These are phyloP conservation scores for Asterophora parasitica DNA, from an alignment of 768 basidiomycete species.

Conservation along the genomic window DNA sequence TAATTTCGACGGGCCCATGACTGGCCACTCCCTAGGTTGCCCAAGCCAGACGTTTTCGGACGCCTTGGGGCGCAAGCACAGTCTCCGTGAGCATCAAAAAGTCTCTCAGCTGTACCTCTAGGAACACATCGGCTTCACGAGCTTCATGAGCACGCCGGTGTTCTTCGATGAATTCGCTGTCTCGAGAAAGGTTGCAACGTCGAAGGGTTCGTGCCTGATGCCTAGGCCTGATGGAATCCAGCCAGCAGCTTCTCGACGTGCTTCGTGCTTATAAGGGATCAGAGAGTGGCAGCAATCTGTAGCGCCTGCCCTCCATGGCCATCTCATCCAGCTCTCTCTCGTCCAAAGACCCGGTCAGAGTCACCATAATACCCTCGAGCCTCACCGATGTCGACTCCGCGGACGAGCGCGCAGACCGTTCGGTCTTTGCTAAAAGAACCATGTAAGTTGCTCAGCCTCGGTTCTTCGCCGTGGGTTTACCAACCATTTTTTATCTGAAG, in stretches of 20 bases:
- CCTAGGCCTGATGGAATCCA: too few relatives aligned
- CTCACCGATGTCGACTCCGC: neutral
- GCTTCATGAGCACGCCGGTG: neutral
- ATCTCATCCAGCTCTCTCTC: constrained; percentile 5
- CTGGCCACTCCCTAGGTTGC: neutral
- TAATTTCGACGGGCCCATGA: neutral
- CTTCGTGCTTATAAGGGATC: constrained; percentile 9
- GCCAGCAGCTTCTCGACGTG: constrained; percentile 1
- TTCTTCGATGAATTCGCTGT: constrained; percentile 5
- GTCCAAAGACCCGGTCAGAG: neutral
- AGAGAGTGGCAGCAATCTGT: neutral
- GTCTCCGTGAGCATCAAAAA: neutral
- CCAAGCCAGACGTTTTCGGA: neutral
- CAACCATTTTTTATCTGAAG: constrained; percentile 13
- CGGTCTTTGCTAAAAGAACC: constrained; percentile 14
- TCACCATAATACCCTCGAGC: neutral
- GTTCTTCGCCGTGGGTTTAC: constrained; percentile 4
- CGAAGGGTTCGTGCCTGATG: constrained; percentile 4
- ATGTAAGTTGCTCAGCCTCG: constrained; percentile 10
- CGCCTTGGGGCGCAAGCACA: neutral
- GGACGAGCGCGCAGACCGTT: constrained; percentile 1
- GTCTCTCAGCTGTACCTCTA: neutral
- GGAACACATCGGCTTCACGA: constrained; percentile 1
- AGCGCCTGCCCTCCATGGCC: constrained; percentile 9
- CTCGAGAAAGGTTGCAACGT: neutral